Conservation (phyloP, 179 eudicot species). For the Drosera spatulata region DNA sequence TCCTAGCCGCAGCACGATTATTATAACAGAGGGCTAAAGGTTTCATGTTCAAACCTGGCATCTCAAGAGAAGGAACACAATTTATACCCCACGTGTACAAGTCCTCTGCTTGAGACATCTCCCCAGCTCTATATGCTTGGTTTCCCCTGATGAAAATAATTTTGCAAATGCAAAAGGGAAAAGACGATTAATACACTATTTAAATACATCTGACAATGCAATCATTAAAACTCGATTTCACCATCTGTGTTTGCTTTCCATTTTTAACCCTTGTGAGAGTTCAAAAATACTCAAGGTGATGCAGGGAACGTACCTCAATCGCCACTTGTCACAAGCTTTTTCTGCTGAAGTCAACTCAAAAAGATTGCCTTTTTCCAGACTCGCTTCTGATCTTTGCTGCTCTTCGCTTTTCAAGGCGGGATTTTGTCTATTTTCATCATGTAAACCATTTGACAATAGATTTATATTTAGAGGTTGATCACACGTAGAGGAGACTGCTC, state of each 20-base stretch:
- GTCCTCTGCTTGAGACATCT: slow-evolving; percentile 65
- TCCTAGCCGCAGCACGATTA: slow-evolving; percentile 92
- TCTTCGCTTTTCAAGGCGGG: slow-evolving; percentile 16
- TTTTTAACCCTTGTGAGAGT: background rate
- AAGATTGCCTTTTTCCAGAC: slow-evolving; percentile 21
- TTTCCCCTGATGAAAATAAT: slow-evolving; percentile 59
- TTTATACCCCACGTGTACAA: slow-evolving; percentile 73
- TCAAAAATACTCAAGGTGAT: background rate
- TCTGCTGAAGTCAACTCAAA: slow-evolving; percentile 21
- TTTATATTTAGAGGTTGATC: slow-evolving; percentile 17
- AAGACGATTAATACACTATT: background rate
- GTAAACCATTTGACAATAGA: background rate
- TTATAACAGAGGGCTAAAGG: slow-evolving; percentile 89
- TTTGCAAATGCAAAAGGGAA: background rate
- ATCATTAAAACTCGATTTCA: too few relatives aligned
- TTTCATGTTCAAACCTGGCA: slow-evolving; percentile 24
- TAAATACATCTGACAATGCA: too few relatives aligned
- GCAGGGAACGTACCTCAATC: slow-evolving; percentile 41
- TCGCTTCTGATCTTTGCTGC: slow-evolving; percentile 14
- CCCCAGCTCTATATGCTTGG: slow-evolving; percentile 66
- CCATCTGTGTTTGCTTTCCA: too few relatives aligned
- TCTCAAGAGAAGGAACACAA: slow-evolving; percentile 23
- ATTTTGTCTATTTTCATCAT: slow-evolving; percentile 14
- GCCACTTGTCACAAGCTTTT: slow-evolving; percentile 80
- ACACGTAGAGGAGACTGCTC: slow-evolving; percentile 18